phyloP scores from a whole-genome alignment of 2,329 filamentous ascomycete species.

The Capronia epimyces region DNA sequence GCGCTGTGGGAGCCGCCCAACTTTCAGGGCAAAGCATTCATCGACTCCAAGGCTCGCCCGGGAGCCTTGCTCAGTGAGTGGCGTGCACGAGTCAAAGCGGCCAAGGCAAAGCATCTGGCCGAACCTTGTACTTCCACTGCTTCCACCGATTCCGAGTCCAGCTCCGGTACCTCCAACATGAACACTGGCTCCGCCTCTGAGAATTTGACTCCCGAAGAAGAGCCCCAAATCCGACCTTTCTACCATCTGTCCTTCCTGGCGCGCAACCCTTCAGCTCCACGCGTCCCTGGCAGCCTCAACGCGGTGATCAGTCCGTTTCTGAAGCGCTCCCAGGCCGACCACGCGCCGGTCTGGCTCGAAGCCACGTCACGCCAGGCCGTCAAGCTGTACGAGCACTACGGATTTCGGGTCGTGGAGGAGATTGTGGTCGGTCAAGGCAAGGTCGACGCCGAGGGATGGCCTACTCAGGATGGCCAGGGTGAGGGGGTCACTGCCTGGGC shows the following conservation, averaged over 20 bases:
- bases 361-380: slow-evolving; percentile 22
- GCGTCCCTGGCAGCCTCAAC: slow-evolving; percentile 21
- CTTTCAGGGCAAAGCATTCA: slow-evolving; percentile 21
- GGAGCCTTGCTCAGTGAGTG: slow-evolving; percentile 21
- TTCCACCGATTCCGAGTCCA: background rate
- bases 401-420: slow-evolving; percentile 24
- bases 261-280: slow-evolving; percentile 16
- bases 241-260: slow-evolving; percentile 27
- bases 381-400: slow-evolving; percentile 23
- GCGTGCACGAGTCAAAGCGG: slow-evolving; percentile 15
- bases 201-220: background rate
- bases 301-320: slow-evolving; percentile 25
- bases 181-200: background rate
- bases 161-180: background rate
- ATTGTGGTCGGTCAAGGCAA: slow-evolving; percentile 19
- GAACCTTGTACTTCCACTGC: background rate
- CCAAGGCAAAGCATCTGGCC: slow-evolving; percentile 21
- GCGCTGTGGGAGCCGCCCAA: slow-evolving; percentile 25
- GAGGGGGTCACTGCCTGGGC: slow-evolving; percentile 23
- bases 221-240: slow-evolving; percentile 9
- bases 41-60: slow-evolving; percentile 18
- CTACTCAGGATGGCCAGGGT: slow-evolving; percentile 11
- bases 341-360: slow-evolving; percentile 26
- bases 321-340: slow-evolving; percentile 22
- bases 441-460: slow-evolving; percentile 20